Base-by-base conservation (phyloP, 257 asterid genomes). In the Euphrasia confusa region DNA sequence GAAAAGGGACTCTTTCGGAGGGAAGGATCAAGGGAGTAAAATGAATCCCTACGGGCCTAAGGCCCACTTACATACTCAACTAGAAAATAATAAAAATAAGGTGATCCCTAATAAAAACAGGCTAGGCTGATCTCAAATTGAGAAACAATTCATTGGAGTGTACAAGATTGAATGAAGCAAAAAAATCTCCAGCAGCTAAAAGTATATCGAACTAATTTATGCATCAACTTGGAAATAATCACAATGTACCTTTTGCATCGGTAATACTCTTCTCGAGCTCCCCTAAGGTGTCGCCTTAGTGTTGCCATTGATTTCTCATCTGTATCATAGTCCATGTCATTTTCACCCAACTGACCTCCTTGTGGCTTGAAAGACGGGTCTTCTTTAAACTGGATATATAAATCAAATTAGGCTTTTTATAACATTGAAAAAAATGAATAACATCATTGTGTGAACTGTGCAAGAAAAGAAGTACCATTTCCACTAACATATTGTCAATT, bases 221-320 rank as follows among this genome's bases (percentile, higher is more conserved):
- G 21, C 26, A 58, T 44, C 49, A 54, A 39, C 61, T 70, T 53
- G 64, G 55, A 72, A 67, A 53, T 60, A 50, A 66, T 58, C 69
- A 44, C 53, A 7, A 37, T 45, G 55, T 66, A 89, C 99, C 99
- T 93, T 82, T 83, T 89, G 80, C 88, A 89, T 60, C 97, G 87
- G 68, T 85, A 93, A 61, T 93, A 93, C 80, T 93, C 96, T 77
- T 93, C 99, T 21, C 94, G 90, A 70, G 99, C 99, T 58, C 81
- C 78, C 58, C 97, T 81, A 57, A 93, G 89, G 85, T 89, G 87
- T 68, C 96, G 89, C 81, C 96, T 87, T 55, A 93, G 88, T 37
- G 95, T 81, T 71, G 99, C 97, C 99, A 93, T 93, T 58, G 99
- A 93, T 79, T 93, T 93, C 76, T 89, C 96, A 73, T 93, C 99